Evolutionary conservation across 2,329 filamentous ascomycete species (phyloP).

Genomic region (Phaeophleospora eucalypticola): DNA sequence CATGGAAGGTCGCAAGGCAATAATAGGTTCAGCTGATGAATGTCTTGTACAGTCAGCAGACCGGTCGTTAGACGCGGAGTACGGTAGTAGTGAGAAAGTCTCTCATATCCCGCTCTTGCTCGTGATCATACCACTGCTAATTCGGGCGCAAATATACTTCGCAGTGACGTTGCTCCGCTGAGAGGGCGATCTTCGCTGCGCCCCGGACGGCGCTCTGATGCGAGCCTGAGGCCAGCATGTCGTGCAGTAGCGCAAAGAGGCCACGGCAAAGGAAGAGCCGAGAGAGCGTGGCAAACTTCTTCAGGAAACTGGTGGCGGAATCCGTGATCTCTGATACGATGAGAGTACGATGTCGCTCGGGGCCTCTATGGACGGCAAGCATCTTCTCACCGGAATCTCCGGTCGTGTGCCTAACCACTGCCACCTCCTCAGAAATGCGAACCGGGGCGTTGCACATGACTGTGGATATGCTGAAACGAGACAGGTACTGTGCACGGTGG

Average conservation of each 20-base stretch:
- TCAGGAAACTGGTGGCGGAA: neutral
- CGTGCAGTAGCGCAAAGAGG: neutral
- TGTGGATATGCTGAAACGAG: no score
- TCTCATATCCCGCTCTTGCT: neutral
- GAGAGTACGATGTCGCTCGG: neutral
- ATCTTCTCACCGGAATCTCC: neutral
- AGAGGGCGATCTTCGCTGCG: neutral
- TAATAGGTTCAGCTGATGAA: conserved; percentile 2
- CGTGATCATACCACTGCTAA: conserved; percentile 2
- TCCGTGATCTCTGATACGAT: neutral
- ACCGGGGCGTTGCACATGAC: no score
- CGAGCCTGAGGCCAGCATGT: conserved; percentile 2
- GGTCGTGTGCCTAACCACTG: neutral
- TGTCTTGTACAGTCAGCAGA: conserved; percentile 6
- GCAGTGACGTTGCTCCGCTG: conserved; percentile 2
- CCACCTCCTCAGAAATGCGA: neutral
- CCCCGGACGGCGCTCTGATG: neutral
- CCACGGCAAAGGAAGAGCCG: neutral
- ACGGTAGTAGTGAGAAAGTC: neutral
- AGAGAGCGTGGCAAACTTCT: neutral
- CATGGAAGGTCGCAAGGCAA: conserved; percentile 1
- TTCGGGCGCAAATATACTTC: neutral
- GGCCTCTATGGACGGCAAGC: neutral
- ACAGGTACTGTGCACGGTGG: no score
- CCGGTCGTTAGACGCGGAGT: conserved; percentile 1